phyloP scores from a whole-genome alignment of 2,329 filamentous ascomycete genomes.

The Lizonia empirigonia region DNA sequence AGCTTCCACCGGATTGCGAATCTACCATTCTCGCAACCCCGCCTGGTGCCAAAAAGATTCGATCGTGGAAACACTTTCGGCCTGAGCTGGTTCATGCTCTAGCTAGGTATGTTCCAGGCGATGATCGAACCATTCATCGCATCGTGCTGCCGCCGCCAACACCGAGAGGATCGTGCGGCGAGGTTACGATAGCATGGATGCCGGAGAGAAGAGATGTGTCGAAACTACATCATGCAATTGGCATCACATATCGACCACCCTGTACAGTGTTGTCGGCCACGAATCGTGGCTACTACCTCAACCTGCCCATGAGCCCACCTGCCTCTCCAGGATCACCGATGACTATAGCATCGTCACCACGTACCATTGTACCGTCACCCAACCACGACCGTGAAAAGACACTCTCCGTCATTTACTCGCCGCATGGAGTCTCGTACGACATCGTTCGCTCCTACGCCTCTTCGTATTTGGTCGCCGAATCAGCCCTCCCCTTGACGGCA shows the following conservation, averaged over 20 bases:
- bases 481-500: slow-evolving; percentile 66
- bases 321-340: slow-evolving; percentile 40
- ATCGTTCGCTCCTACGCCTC: slow-evolving; percentile 62
- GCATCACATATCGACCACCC: slow-evolving; percentile 72
- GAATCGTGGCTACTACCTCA: slow-evolving; percentile 42
- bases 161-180: slow-evolving; percentile 62
- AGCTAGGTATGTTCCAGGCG: slow-evolving; percentile 50
- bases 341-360: slow-evolving; percentile 42
- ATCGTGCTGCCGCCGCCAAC: slow-evolving; percentile 62
- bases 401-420: slow-evolving; percentile 68
- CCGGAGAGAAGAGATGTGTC: slow-evolving; percentile 65
- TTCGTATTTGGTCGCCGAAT: slow-evolving; percentile 61
- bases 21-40: slow-evolving; percentile 71
- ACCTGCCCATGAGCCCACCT: slow-evolving; percentile 47
- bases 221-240: slow-evolving; percentile 69
- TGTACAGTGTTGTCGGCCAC: slow-evolving; percentile 45
- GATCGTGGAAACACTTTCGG: slow-evolving; percentile 71
- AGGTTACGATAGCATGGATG: slow-evolving; percentile 73
- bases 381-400: slow-evolving; percentile 50
- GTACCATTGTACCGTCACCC: slow-evolving; percentile 42
- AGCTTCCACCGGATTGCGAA: slow-evolving; percentile 61
- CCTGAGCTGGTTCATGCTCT: slow-evolving; percentile 53
- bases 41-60: slow-evolving; percentile 67
- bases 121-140: slow-evolving; percentile 50
- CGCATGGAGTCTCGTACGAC: slow-evolving; percentile 64